Evolutionary conservation across 2,329 filamentous ascomycete species (phyloP).

Genomic region (Chalaropsis thielavioides): DNA sequence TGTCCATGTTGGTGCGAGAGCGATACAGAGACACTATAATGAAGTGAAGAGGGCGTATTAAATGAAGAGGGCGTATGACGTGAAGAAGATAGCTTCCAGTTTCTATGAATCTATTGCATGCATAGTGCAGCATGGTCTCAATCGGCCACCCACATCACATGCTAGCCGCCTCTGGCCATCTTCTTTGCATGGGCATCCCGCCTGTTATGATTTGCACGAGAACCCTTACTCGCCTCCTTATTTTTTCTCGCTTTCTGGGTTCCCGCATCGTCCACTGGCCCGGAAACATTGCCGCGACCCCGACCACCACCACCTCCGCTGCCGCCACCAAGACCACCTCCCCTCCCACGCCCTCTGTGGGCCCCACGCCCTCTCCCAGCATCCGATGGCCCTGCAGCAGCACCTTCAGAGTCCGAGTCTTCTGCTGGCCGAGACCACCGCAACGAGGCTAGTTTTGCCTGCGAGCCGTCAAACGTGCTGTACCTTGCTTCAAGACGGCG

Average conservation of each 20-base stretch:
- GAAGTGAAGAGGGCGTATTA: too few species aligned
- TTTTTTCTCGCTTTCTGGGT: slow-evolving; percentile 55
- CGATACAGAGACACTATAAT: too few species aligned
- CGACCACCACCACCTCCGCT: slow-evolving; percentile 32
- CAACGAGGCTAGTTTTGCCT: slow-evolving; percentile 49
- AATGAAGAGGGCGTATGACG: not conserved
- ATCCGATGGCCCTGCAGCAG: slow-evolving; percentile 28
- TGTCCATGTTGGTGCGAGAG: too few species aligned
- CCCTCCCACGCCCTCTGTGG: slow-evolving; percentile 33
- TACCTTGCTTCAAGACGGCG: slow-evolving; percentile 58
- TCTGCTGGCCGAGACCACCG: slow-evolving; percentile 35
- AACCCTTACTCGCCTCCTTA: slow-evolving; percentile 73
- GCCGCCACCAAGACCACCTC: slow-evolving; percentile 31
- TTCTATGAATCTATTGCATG: not conserved
- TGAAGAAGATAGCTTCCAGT: not conserved
- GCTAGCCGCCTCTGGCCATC: slow-evolving; percentile 39
- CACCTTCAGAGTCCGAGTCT: slow-evolving; percentile 15
- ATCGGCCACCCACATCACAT: not conserved
- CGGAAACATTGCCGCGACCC: slow-evolving; percentile 45
- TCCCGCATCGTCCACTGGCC: slow-evolving; percentile 51
- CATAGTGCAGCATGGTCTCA: not conserved
- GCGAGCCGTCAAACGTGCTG: slow-evolving; percentile 48
- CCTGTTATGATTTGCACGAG: slow-evolving; percentile 73
- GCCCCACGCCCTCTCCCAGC: slow-evolving; percentile 33
- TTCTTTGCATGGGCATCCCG: slow-evolving; percentile 54